phyloP scores from a whole-genome alignment of 2,329 filamentous ascomycete genomes.

The Ophiognomonia clavigignenti-juglandacearum region DNA sequence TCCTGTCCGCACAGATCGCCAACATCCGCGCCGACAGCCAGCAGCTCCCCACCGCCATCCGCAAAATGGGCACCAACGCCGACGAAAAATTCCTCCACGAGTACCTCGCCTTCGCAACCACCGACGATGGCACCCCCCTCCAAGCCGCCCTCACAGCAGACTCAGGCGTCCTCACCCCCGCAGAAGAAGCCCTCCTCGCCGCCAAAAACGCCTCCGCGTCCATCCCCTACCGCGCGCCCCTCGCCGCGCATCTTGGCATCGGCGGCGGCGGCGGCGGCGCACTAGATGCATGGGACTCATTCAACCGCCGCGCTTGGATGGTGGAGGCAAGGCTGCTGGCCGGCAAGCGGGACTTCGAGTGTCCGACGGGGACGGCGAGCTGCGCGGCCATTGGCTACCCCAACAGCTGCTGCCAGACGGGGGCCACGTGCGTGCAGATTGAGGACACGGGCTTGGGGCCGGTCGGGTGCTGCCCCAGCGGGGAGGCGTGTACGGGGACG shows the following conservation, averaged over 20 bases:
- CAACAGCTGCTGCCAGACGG: conserved; percentile 67
- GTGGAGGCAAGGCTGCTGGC: conserved; percentile 46
- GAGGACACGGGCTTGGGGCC: conserved; percentile 58
- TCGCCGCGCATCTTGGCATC: conserved; percentile 40
- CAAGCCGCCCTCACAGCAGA: conserved; percentile 7
- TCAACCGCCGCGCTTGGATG: conserved; percentile 41
- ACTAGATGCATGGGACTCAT: conserved; percentile 23
- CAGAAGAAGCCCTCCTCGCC: conserved; percentile 24
- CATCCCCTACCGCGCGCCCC: conserved; percentile 43
- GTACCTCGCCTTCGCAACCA: conserved; percentile 52
- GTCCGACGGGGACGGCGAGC: conserved; percentile 60
- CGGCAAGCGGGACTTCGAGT: conserved; percentile 57
- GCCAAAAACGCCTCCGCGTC: conserved; percentile 29
- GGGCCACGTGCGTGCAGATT: conserved; percentile 62
- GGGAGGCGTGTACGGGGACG: conserved; percentile 56
- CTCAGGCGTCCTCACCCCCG: conserved; percentile 18
- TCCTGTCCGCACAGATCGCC: conserved; percentile 35
- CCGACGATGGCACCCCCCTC: conserved; percentile 23
- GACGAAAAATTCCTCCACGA: conserved; percentile 70
- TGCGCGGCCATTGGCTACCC: conserved; percentile 62
- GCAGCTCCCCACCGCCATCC: conserved; percentile 54
- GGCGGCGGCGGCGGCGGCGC: conserved; percentile 9
- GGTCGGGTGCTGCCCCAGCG: conserved; percentile 70
- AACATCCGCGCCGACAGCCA: conserved; percentile 25
- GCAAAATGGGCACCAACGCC: conserved; percentile 67